Evolutionary conservation across 768 basidiomycete species (phyloP), one percentile per base, ranked within the genome.

Genomic region (Suillus subaureus): DNA sequence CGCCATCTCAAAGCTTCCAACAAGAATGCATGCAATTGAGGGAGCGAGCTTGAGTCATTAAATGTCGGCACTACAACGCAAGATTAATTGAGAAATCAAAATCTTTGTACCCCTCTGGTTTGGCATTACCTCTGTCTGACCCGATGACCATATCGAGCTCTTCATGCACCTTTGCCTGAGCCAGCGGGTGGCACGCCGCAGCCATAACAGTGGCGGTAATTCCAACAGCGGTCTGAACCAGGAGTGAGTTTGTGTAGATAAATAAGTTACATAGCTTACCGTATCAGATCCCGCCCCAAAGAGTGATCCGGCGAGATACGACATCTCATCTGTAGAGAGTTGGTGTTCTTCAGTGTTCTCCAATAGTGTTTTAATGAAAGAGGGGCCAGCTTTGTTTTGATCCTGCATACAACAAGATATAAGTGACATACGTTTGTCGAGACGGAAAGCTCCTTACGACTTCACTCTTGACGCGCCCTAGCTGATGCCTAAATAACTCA

Each of bases 401-500:
- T 47, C n/a, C 45, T 47, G 4, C 3, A 11, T n/a, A 12, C n/a
- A 47, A 47, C 11, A n/a, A n/a, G 11, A 47, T n/a, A 47, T n/a
- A 5, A 47, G 4, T 47, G n/a, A 47, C 4, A 12, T n/a, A 12
- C 4, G 4, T n/a, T 47, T 3, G n/a, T n/a, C 45, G 5, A 47
- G 11, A n/a, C 4, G 8, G 6, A 37, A 15, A 37, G 3, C 11
- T 2, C 23, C 69, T 47, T 39, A 84, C 83, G 69, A 84, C 74
- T 62, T 79, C 78, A 21, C 71, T 70, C 47, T 78, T 78, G 3
- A 86, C 83, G 37, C 75, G 75, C 33, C 6, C 82, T 75, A 66
- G 70, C 61, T 86, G 84, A 1, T 77, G 75, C 52, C 80, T 83
- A 75, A 85, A 88, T 12, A 88, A 72, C 0, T 58, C 70, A 1